Conservation (phyloP, 2,329 filamentous ascomycete genomes). For the Fusarium tuaranense region DNA sequence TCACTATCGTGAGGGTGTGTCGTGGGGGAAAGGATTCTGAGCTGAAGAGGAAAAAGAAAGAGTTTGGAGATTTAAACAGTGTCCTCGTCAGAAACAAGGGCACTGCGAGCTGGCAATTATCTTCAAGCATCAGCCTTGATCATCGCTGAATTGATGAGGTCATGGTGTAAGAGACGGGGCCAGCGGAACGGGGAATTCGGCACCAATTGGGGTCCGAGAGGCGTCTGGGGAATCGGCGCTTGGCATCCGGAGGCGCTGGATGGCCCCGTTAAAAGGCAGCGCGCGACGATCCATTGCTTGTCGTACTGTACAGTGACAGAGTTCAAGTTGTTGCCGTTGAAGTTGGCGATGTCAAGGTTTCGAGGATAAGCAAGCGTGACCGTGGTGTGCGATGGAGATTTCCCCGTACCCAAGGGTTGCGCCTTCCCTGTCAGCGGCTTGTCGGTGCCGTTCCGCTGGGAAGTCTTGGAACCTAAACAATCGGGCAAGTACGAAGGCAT, state of each 20-base stretch:
- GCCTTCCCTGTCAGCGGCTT: constrained; percentile 4
- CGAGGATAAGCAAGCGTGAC: background rate
- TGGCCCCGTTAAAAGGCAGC: background rate
- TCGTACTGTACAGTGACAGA: background rate
- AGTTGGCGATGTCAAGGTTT: background rate
- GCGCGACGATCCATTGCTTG: constrained; percentile 8
- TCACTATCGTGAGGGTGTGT: background rate
- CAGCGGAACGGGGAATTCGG: constrained; percentile 27
- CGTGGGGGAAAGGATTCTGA: background rate
- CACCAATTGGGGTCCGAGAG: constrained; percentile 28
- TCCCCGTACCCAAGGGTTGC: background rate
- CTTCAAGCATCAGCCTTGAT: constrained; percentile 18
- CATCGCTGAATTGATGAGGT: constrained; percentile 36
- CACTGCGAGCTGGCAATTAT: constrained; percentile 3
- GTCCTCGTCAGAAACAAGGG: background rate
- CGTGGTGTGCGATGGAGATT: background rate
- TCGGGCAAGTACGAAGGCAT: constrained; percentile 17
- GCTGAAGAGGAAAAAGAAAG: background rate
- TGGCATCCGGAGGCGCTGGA: constrained; percentile 9
- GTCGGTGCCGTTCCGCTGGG: background rate
- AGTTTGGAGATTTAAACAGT: background rate
- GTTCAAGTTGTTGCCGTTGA: background rate
- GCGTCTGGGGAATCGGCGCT: constrained; percentile 32
- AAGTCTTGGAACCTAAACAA: background rate
- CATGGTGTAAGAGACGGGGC: constrained; percentile 29